A percentile compares a stretch with the other conserved stretches of the same genome.
phyloP scores from a whole-genome alignment of 2,329 filamentous ascomycete genomes.

The Arthrocladium fulminans region DNA sequence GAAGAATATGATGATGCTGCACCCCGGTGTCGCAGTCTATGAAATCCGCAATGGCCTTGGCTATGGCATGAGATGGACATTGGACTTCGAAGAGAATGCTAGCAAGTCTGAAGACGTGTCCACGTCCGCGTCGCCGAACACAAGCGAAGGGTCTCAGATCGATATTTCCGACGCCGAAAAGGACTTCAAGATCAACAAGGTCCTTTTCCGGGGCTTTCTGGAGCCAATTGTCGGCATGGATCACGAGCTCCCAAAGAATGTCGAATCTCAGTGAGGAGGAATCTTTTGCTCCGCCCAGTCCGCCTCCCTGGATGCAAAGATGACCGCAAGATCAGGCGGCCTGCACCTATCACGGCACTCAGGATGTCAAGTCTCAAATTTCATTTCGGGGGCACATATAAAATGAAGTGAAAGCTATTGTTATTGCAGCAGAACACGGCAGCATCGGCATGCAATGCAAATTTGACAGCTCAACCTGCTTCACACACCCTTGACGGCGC shows the following conservation, averaged over 20 bases:
- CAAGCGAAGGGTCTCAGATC: background rate
- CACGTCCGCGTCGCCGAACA: conserved; percentile 3
- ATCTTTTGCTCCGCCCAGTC: background rate
- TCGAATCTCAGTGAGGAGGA: background rate
- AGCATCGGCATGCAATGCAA: no score
- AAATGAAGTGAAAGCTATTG: no score
- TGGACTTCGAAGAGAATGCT: conserved; percentile 12
- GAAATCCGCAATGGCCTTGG: conserved; percentile 20
- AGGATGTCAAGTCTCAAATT: no score
- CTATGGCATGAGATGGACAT: conserved; percentile 22
- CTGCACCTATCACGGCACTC: no score
- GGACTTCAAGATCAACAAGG: conserved; percentile 13
- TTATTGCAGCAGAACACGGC: no score
- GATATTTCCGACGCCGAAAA: conserved; percentile 8
- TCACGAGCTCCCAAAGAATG: conserved; percentile 13
- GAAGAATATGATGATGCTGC: conserved; percentile 23
- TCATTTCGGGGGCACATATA: no score
- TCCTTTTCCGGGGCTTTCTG: conserved; percentile 20
- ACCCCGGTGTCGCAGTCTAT: conserved; percentile 21
- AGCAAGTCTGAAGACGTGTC: background rate
- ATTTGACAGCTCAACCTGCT: no score
- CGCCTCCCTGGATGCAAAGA: background rate
- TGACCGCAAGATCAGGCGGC: no score
- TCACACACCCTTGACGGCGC: no score
- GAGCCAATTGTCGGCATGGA: conserved; percentile 21